Base-by-base conservation (phyloP, 352 stramenopile species). In the Pythium sp. region DNA sequence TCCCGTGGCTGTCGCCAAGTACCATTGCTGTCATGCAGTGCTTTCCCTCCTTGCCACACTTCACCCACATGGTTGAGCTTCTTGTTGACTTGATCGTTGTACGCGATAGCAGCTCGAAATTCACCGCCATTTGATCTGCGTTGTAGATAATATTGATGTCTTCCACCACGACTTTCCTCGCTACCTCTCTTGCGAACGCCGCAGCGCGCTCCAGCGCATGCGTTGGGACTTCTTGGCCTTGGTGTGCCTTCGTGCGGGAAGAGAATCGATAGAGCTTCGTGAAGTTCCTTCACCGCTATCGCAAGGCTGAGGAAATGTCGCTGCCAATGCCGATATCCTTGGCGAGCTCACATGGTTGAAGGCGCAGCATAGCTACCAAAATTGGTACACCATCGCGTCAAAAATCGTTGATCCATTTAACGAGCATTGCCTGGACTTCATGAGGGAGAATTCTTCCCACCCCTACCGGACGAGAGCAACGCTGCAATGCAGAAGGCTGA, bases 91-190 rank as follows among this genome's bases (percentile, higher is more conserved):
- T 22, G 9, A 78, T 53, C 11, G 72, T 80, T 14, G 20, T 75
- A 8, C 69, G 65, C 0, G 73, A 67, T 3, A 78, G n/a, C 1
- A 79, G 54, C 59, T 80, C 77, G 53, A 76, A 80, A 32, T 71
- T 70, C 11, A 74, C 60, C 2, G 62, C 61, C 7, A 47, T 78
- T n/a, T 74, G 68, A 24, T 81, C 62, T 0, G 69, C 71, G 46
- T 76, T 76, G 58, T 63, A 70, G 26, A 78, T 65, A 7, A 57
- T 43, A 0, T 11, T 24, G 53, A 76, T 70, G 1, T 65, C 68
- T 6, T 73, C n/a, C 8, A 32, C 62, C 1, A 5, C 34, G 1
- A 67, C 51, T 2, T 3, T 22, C 14, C 20, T 41, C 4, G 30
- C 28, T 8, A 78, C 63, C 5, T 63, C 49, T 22, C 43, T 18